Conservation (phyloP, 2,329 filamentous ascomycete species). For the Ophiostoma sp. region DNA sequence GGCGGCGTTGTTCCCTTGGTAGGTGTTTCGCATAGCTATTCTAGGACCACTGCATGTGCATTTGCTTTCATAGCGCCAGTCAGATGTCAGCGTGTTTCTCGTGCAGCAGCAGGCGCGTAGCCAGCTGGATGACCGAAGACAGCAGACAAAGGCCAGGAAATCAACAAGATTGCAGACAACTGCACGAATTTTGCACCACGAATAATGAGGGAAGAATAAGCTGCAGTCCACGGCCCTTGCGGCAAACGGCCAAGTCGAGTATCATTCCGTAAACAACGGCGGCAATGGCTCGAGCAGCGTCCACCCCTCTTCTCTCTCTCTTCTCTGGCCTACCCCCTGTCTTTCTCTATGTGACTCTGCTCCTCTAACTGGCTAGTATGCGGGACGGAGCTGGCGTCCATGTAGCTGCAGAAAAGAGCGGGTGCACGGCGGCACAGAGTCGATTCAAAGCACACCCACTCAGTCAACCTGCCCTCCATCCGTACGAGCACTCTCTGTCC, state of each 20-base stretch:
- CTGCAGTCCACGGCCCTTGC: neutral
- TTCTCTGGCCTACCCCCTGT: neutral
- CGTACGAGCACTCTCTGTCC: neutral
- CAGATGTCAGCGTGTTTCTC: too few species aligned
- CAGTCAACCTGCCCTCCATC: too few species aligned
- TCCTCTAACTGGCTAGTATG: neutral
- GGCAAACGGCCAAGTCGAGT: neutral
- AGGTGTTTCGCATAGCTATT: too few species aligned
- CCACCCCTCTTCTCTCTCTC: neutral
- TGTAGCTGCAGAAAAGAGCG: slow-evolving; percentile 11
- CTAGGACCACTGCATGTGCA: too few species aligned
- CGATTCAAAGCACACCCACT: neutral
- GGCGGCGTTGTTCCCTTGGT: neutral
- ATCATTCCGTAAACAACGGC: neutral
- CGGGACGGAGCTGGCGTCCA: slow-evolving; percentile 2
- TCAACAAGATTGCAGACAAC: neutral
- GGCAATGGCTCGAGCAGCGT: neutral
- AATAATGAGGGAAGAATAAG: slow-evolving; percentile 4
- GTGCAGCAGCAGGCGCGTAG: neutral
- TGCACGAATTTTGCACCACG: neutral
- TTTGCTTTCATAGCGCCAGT: too few species aligned
- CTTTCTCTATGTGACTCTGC: neutral
- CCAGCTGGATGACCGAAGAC: neutral
- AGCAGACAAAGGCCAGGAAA: neutral
- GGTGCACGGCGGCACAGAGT: slow-evolving; percentile 17